Evolutionary conservation across 2,329 filamentous ascomycete genomes (phyloP), one percentile per base, ranked within the genome.

Genomic region (Sclerotinia sclerotiorum): DNA sequence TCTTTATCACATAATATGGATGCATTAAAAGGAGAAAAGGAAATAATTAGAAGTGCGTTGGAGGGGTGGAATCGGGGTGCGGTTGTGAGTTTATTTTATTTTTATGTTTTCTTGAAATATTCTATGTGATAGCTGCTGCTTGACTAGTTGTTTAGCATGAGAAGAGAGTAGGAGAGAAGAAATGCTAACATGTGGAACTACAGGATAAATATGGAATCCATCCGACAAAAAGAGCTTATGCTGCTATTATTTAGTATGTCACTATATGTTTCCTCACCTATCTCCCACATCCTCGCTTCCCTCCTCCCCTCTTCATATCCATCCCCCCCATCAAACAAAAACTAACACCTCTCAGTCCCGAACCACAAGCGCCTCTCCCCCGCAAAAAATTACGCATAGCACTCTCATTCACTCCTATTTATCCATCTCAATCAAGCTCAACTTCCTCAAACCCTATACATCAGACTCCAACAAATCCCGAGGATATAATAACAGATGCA

Each of bases 361-460:
- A 55, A 17, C 21, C 32, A 24, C 54, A 35, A n/a, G 5, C 21
- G 1, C 32, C 54, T 13, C 21, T 57, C 21, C 54, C 54, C 1
- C 29, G 21, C 29, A 39, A 57, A 24, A 57, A 39, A 39, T 21
- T 57, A 7, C 54, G 54, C 6, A n/a, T 57, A 57, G 32, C 54
- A 61, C 39, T 48, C 29, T 61, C 57, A 17, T 48, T 61, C 42
- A 61, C 24, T 11, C 57, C 57, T 8, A 61, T 61, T 3, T 61
- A 19, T 5, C 27, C 42, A n/a, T 5, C 27, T 6, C 7, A 24
- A 32, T 48, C 24, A 42, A 8, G 5, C 11, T n/a, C 10, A 6
- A 10, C 11, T 32, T 29, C 11, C 5, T 3, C 10, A 32, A n/a
- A 21, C 6, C 11, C 15, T 4, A 27, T 7, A 27, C 8, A 11